Percentiles rank a stretch among this genome's conserved stretches.
Conservation (phyloP, 1,284 basidiomycete genomes). For the Leccinum pseudoinsigne region DNA sequence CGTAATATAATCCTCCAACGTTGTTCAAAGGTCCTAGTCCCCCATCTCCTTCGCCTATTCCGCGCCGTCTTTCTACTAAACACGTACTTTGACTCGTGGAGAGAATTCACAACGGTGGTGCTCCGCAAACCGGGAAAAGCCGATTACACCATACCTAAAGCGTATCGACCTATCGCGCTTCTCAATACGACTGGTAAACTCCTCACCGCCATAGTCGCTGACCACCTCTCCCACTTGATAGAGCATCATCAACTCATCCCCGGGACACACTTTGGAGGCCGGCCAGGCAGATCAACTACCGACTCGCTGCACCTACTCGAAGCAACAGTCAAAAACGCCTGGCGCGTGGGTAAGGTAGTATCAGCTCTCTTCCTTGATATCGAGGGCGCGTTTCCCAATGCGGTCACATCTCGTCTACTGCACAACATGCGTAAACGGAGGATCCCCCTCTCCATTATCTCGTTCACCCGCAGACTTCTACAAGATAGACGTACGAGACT, state of each 20-base stretch:
- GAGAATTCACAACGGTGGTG: not conserved
- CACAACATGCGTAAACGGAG: too few species aligned
- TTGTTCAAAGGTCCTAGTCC: slow-evolving; percentile 38
- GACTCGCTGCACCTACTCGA: slow-evolving; percentile 29
- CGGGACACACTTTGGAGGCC: slow-evolving; percentile 26
- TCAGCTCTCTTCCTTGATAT: too few species aligned
- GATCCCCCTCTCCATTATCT: too few species aligned
- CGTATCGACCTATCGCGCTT: not conserved
- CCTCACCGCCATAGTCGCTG: not conserved
- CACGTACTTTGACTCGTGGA: slow-evolving; percentile 1
- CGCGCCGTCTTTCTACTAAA: slow-evolving; percentile 16
- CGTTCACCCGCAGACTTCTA: too few species aligned
- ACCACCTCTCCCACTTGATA: not conserved
- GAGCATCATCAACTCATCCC: not conserved
- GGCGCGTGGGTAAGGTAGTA: too few species aligned
- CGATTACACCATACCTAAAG: not conserved
- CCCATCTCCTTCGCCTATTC: not conserved
- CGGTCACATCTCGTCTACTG: too few species aligned
- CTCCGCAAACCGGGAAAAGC: not conserved
- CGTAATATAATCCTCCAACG: slow-evolving; percentile 29
- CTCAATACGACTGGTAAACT: slow-evolving; percentile 6
- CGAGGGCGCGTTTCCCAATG: too few species aligned
- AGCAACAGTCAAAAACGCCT: not conserved
- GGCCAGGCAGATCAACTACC: slow-evolving; percentile 25
- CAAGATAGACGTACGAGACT: too few species aligned